phyloP scores from a whole-genome alignment of 805 yeast species.

The Candida railenensis region DNA sequence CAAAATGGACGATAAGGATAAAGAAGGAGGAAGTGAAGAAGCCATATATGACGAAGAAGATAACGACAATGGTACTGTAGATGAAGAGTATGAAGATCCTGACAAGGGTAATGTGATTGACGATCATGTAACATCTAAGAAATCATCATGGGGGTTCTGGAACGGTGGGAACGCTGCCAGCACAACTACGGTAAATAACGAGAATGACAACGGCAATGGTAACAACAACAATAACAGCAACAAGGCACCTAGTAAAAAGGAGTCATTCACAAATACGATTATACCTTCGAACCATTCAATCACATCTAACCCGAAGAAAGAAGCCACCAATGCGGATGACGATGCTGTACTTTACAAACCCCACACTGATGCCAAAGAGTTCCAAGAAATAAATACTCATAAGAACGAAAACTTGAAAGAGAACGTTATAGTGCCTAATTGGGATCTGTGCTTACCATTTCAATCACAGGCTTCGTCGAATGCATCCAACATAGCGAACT shows the following conservation, averaged over 20 bases:
- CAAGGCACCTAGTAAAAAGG: conserved; percentile 1
- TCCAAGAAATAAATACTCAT: conserved; percentile 42
- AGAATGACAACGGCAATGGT: conserved; percentile 9
- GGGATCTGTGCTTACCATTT: conserved; percentile 37
- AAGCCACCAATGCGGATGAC: conserved; percentile 17
- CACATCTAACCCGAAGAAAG: conserved; percentile 10
- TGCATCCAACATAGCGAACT: conserved; percentile 15
- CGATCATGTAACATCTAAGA: conserved; percentile 21
- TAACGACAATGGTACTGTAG: conserved; percentile 14
- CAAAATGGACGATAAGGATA: conserved; percentile 40
- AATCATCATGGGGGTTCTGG: conserved; percentile 39
- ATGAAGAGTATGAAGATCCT: conserved; percentile 19
- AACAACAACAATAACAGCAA: conserved; percentile 7
- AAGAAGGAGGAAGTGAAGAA: conserved; percentile 54
- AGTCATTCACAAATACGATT: conserved; percentile 26
- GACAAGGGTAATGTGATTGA: conserved; percentile 32
- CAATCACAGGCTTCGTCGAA: conserved; percentile 17
- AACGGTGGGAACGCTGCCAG: conserved; percentile 11
- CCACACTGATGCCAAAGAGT: conserved; percentile 38
- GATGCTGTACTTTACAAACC: conserved; percentile 47
- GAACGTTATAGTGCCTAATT: conserved; percentile 41
- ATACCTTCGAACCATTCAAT: conserved; percentile 30
- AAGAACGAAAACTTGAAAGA: conserved; percentile 41
- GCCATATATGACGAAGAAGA: conserved; percentile 13
- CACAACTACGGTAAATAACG: conserved; percentile 4